Conservation (phyloP, 192 early-diverging fungal genomes). For the Martensiomyces pterosporus region DNA sequence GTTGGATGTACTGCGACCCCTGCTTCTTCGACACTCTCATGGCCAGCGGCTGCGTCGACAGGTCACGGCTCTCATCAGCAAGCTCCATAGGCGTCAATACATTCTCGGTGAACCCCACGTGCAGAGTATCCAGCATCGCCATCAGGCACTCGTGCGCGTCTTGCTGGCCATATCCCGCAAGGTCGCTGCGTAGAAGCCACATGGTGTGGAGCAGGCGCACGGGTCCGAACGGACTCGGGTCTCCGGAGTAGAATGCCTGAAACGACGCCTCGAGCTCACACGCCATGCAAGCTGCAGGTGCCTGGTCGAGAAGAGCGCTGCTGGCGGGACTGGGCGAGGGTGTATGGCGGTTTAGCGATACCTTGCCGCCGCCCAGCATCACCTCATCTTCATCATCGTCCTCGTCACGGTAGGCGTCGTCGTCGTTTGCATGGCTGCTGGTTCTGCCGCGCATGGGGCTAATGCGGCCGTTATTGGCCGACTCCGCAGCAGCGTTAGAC, state of each 20-base stretch:
- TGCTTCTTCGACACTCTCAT: constrained; percentile 7
- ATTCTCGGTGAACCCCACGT: constrained; percentile 59
- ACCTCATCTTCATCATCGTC: constrained; percentile 12
- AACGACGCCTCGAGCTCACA: constrained; percentile 89
- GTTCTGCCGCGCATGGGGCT: too few relatives aligned
- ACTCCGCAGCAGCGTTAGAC: neutral
- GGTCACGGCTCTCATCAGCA: neutral
- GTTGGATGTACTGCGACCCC: too few relatives aligned
- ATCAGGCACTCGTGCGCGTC: constrained; percentile 98
- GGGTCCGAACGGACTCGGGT: constrained; percentile 75
- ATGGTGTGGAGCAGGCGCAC: constrained; percentile 77
- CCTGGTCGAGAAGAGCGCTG: neutral
- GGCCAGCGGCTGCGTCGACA: neutral
- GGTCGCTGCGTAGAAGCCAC: constrained; percentile 82
- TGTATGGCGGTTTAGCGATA: too few relatives aligned
- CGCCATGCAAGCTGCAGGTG: constrained; percentile 67
- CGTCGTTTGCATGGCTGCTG: neutral
- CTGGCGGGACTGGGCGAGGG: too few relatives aligned
- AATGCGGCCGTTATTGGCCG: too few relatives aligned
- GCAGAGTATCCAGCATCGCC: constrained; percentile 80
- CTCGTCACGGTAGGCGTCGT: too few relatives aligned
- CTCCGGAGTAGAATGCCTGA: constrained; percentile 67
- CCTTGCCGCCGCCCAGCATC: constrained; percentile 6
- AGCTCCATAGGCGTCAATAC: neutral
- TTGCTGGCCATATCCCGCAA: constrained; percentile 93